A percentile compares a stretch with the other conserved stretches of the same genome.
Evolutionary conservation across 805 yeast genomes (phyloP).

Genomic region (Metschnikowia dekortorum): DNA sequence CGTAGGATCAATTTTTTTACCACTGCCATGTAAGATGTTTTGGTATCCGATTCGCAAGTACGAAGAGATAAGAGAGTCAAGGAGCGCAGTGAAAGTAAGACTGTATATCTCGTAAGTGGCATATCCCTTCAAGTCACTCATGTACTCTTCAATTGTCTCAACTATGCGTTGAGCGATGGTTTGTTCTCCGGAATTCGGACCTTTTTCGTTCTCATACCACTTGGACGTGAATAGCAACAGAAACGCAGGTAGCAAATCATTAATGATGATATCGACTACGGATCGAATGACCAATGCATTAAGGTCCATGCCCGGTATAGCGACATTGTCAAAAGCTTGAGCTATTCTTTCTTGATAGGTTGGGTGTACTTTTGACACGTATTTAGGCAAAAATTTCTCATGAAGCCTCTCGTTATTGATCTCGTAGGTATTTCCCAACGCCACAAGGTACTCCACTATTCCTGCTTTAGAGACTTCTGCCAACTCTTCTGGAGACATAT

Average conservation of each 20-base stretch:
- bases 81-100: conserved; percentile 34
- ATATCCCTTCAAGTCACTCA: conserved; percentile 55
- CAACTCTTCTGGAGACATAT: conserved; percentile 37
- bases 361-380: conserved; percentile 54
- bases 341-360: conserved; percentile 32
- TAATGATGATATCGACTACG: conserved; percentile 64
- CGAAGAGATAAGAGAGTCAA: conserved; percentile 35
- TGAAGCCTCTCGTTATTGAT: conserved; percentile 63
- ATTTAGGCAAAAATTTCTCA: conserved; percentile 61
- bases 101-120: conserved; percentile 39
- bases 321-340: conserved; percentile 37
- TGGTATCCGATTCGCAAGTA: conserved; percentile 39
- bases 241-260: conserved; percentile 64
- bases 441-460: conserved; percentile 72
- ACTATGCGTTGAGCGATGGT: conserved; percentile 56
- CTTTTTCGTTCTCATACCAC: conserved; percentile 53
- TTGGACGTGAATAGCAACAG: conserved; percentile 57
- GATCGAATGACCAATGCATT: conserved; percentile 70
- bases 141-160: conserved; percentile 72
- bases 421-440: conserved; percentile 83
- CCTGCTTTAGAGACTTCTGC: conserved; percentile 53
- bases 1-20: conserved; percentile 38
- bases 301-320: conserved; percentile 70
- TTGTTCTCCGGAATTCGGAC: conserved; percentile 25
- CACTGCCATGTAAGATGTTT: conserved; percentile 38